Conservation (phyloP, 1,139 yeast species). For the Sugiyamaella sp. region DNA sequence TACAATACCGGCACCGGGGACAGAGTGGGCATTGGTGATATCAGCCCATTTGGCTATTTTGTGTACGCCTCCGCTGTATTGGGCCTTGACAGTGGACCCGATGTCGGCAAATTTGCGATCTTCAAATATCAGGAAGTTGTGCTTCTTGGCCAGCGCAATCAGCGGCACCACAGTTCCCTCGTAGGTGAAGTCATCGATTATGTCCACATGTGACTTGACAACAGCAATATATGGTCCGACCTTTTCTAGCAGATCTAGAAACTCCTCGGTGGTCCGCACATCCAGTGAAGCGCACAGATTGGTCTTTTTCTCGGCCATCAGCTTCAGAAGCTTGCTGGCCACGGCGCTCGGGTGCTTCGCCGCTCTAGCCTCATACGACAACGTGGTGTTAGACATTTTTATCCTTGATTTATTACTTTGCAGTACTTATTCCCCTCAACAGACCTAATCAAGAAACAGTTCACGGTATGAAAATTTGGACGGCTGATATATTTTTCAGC, state of each 20-base stretch:
- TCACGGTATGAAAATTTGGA: background rate
- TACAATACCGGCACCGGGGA: slow-evolving; percentile 94
- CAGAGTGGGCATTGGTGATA: slow-evolving; percentile 96
- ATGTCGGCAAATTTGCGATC: slow-evolving; percentile 98
- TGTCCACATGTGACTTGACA: slow-evolving; percentile 93
- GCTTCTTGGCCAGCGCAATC: slow-evolving; percentile 67
- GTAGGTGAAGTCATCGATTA: slow-evolving; percentile 82
- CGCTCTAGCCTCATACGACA: slow-evolving; percentile 72
- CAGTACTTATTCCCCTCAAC: background rate
- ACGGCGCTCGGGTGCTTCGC: slow-evolving; percentile 71
- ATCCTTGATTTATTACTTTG: background rate
- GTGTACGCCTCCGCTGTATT: slow-evolving; percentile 88
- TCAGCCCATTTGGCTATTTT: slow-evolving; percentile 94
- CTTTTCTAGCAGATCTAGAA: slow-evolving; percentile 68
- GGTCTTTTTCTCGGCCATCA: slow-evolving; percentile 80
- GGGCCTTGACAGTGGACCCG: slow-evolving; percentile 96
- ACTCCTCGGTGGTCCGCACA: slow-evolving; percentile 75
- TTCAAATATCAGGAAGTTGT: slow-evolving; percentile 86
- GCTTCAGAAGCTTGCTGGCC: slow-evolving; percentile 69
- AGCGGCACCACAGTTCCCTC: slow-evolving; percentile 80
- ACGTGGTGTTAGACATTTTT: slow-evolving; percentile 23
- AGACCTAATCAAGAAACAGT: background rate
- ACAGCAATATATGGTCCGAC: slow-evolving; percentile 92
- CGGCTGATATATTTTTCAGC: background rate
- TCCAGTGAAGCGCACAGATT: slow-evolving; percentile 97